phyloP scores from a whole-genome alignment of 106 monocot genomes.

The Acorus gramineus region DNA sequence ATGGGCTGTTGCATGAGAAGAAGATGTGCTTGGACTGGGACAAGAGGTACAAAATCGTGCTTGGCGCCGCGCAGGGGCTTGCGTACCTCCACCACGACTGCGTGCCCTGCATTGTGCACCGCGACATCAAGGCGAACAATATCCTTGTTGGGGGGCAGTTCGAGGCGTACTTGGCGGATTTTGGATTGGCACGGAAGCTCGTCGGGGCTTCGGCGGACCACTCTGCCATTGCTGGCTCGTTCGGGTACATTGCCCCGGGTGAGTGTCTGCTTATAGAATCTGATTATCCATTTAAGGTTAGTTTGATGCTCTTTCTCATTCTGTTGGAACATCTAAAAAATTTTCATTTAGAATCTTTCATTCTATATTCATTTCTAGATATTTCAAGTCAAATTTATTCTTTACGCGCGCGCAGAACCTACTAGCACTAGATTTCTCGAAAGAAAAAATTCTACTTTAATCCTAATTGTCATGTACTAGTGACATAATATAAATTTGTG shows the following conservation, averaged over 20 bases:
- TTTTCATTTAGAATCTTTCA: neutral
- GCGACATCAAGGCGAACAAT: constrained; percentile 23
- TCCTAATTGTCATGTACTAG: neutral
- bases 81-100: constrained; percentile 32
- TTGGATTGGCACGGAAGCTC: constrained; percentile 13
- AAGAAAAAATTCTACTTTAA: neutral
- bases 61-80: constrained; percentile 17
- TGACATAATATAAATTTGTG: neutral
- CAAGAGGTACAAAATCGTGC: constrained; percentile 17
- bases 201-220: neutral
- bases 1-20: constrained; percentile 9
- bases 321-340: neutral
- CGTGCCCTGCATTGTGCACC: constrained; percentile 17
- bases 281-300: too few relatives aligned
- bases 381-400: too few relatives aligned
- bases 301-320: too few relatives aligned
- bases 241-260: constrained; percentile 22
- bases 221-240: constrained; percentile 3
- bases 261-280: neutral
- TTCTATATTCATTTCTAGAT: too few relatives aligned
- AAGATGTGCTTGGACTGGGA: constrained; percentile 9
- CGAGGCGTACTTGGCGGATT: constrained; percentile 21
- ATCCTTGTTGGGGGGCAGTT: constrained; percentile 11
- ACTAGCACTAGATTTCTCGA: neutral
- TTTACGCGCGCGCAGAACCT: too few relatives aligned